A percentile compares a stretch with the other conserved stretches of the same genome.
phyloP scores from a whole-genome alignment of 768 basidiomycete genomes.

The Tulasnella calospora region DNA sequence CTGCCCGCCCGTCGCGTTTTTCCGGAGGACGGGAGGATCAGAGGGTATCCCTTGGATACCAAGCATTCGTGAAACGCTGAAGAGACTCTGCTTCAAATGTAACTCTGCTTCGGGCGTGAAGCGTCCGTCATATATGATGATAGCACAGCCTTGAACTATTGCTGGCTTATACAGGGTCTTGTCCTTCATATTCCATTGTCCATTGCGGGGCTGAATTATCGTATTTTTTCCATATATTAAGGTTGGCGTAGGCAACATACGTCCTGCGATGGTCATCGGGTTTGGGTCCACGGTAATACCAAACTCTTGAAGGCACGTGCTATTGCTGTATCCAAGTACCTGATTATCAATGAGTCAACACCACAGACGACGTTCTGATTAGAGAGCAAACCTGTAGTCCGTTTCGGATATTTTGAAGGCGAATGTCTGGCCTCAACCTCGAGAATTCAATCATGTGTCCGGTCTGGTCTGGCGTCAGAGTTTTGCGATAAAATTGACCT shows the following conservation, averaged over 20 bases:
- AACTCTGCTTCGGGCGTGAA: conserved; percentile 47
- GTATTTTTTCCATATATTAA: conserved; percentile 54
- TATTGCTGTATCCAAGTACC: conserved; percentile 54
- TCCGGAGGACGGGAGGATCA: conserved; percentile 48
- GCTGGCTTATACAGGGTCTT: conserved; percentile 52
- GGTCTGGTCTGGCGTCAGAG: conserved; percentile 43
- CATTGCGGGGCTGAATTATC: conserved; percentile 57
- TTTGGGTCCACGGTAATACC: conserved; percentile 58
- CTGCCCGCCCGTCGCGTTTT: conserved; percentile 54
- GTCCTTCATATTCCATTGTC: conserved; percentile 71
- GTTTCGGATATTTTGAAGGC: conserved; percentile 50
- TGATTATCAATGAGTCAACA: background rate
- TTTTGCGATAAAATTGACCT: conserved; percentile 69
- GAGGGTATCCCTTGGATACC: conserved; percentile 53
- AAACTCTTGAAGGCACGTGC: conserved; percentile 67
- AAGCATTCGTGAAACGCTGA: conserved; percentile 32
- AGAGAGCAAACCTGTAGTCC: conserved; percentile 47
- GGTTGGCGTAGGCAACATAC: conserved; percentile 29
- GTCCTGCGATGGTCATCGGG: conserved; percentile 47
- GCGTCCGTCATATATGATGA: conserved; percentile 62
- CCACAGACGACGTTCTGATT: no score
- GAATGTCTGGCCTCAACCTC: conserved; percentile 55
- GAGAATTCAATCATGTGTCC: conserved; percentile 60
- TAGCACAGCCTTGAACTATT: conserved; percentile 52
- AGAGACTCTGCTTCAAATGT: conserved; percentile 51